Percentiles rank a stretch among this genome's conserved stretches.
These are phyloP conservation scores for Tolypocladium tropicale DNA, from an alignment of 2,329 filamentous ascomycete species.

Conservation along the genomic window DNA sequence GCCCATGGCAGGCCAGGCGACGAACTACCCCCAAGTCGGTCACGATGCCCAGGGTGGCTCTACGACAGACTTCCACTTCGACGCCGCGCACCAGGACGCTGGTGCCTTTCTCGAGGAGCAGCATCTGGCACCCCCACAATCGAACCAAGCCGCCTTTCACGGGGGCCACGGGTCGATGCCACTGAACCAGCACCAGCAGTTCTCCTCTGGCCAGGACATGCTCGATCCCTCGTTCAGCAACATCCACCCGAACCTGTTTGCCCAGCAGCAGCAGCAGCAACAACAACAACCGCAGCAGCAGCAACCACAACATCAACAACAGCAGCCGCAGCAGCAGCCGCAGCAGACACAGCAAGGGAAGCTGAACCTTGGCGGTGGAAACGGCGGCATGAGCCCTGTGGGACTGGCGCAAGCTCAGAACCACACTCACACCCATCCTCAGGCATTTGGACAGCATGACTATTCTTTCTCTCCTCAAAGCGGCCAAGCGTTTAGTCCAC, in stretches of 20 bases:
- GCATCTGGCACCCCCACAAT: conserved; percentile 17
- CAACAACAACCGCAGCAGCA: too few relatives aligned
- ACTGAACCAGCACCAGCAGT: conserved; percentile 20
- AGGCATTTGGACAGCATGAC: conserved; percentile 20
- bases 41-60: conserved; percentile 17
- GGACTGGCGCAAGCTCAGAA: conserved; percentile 18
- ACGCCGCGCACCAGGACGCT: conserved; percentile 17
- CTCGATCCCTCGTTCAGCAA: conserved; percentile 26
- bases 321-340: too few relatives aligned
- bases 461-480: conserved; percentile 23
- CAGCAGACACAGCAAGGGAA: conserved; percentile 10
- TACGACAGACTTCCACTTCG: conserved; percentile 22
- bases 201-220: conserved; percentile 22
- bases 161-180: conserved; percentile 18
- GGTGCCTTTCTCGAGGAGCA: conserved; percentile 19
- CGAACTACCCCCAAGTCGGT: conserved; percentile 20
- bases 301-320: too few relatives aligned
- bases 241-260: conserved; percentile 26
- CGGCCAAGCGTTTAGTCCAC: conserved; percentile 20
- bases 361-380: conserved; percentile 12
- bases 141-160: conserved; percentile 19
- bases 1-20: conserved; percentile 20
- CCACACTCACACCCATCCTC: conserved; percentile 19
- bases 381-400: conserved; percentile 13
- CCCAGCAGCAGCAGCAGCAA: conserved; percentile 17